A percentile compares a stretch with the other conserved stretches of the same genome.
Evolutionary conservation across 345 rosid genomes (phyloP).

Genomic region (Citrus maxima): DNA sequence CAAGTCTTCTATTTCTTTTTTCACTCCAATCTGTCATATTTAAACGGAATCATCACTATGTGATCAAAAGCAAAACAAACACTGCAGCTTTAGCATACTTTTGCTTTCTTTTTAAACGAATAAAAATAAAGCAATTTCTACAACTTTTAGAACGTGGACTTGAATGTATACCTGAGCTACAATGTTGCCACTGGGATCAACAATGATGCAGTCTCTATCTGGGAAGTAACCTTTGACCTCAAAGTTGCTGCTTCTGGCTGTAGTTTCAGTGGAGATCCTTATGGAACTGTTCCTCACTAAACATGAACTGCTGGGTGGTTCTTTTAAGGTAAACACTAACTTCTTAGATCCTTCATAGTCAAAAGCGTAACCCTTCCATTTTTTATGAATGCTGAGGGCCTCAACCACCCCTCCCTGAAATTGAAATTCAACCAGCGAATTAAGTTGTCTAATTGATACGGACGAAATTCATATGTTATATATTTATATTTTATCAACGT

Average conservation of each 20-base stretch:
- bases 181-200: constrained; percentile 45
- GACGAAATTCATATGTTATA: no score
- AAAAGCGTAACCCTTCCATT: constrained; percentile 66
- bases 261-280: constrained; percentile 38
- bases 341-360: constrained; percentile 62
- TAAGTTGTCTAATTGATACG: background rate
- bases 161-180: constrained; percentile 44
- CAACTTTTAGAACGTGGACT: background rate
- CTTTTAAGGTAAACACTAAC: constrained; percentile 63
- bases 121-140: background rate
- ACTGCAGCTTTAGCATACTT: background rate
- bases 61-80: background rate
- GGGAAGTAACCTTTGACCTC: constrained; percentile 68
- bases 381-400: constrained; percentile 61
- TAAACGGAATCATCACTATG: background rate
- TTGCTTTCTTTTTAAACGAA: background rate
- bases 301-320: constrained; percentile 45
- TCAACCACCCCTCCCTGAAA: constrained; percentile 60
- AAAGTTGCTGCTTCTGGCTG: constrained; percentile 36
- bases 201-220: constrained; percentile 50
- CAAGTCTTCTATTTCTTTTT: constrained; percentile 44
- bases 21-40: constrained; percentile 44
- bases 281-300: constrained; percentile 36
- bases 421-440: background rate
- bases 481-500: no score